phyloP scores from a whole-genome alignment of 2,329 filamentous ascomycete species.

The Scopulariopsis brevicaulis region DNA sequence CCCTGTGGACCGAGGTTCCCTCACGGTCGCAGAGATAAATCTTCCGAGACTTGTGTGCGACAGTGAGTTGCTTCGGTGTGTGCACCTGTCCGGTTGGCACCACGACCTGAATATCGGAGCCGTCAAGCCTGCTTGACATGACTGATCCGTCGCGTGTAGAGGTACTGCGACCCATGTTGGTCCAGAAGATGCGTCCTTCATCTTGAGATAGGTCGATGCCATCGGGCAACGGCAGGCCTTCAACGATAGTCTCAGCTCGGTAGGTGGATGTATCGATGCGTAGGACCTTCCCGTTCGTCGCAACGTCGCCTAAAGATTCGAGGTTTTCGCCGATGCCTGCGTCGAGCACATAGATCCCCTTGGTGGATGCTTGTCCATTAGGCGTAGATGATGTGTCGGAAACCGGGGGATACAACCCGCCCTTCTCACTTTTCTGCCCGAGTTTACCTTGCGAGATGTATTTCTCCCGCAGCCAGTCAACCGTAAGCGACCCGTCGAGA shows the following conservation, averaged over 20 bases:
- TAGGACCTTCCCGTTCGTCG: constrained; percentile 1
- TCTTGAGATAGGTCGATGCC: constrained; percentile 26
- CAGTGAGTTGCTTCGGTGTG: constrained; percentile 33
- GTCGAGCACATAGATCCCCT: constrained; percentile 15
- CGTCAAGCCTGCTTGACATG: constrained; percentile 34
- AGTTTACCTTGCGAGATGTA: constrained; percentile 34
- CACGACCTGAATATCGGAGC: constrained; percentile 28
- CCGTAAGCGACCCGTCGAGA: constrained; percentile 23
- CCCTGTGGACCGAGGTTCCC: constrained; percentile 25
- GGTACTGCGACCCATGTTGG: constrained; percentile 30
- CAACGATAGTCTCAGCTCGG: constrained; percentile 12
- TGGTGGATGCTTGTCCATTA: neutral
- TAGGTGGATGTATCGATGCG: constrained; percentile 9
- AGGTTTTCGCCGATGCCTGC: constrained; percentile 11
- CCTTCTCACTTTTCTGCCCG: constrained; percentile 28
- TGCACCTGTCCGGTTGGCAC: constrained; percentile 30
- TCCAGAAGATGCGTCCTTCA: constrained; percentile 32
- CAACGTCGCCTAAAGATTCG: neutral
- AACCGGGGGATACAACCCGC: constrained; percentile 23
- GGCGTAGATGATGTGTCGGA: neutral
- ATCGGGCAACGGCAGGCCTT: constrained; percentile 23
- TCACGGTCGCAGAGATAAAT: constrained; percentile 33
- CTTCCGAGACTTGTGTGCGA: constrained; percentile 16
- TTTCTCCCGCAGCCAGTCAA: constrained; percentile 28
- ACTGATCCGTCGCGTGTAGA: constrained; percentile 28